Percentiles rank a stretch among this genome's conserved stretches.
Conservation (phyloP, 257 asterid species). For the Lycium barbarum region DNA sequence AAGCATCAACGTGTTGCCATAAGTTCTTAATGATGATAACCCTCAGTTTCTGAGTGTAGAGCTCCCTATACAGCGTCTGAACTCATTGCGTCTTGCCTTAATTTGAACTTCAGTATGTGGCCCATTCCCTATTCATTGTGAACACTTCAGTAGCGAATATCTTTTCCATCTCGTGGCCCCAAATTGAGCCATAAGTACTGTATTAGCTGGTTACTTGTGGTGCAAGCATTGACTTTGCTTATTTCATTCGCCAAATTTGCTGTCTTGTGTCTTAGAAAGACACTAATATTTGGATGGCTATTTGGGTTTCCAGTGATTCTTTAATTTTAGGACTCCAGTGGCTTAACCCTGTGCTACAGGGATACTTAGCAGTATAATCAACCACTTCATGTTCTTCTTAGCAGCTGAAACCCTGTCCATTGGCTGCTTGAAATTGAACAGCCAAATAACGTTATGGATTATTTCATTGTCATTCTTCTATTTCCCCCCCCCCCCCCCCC, state of each 20-base stretch:
- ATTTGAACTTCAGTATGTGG: slow-evolving; percentile 13
- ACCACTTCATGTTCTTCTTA: not conserved
- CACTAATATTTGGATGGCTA: slow-evolving; percentile 14
- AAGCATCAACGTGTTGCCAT: slow-evolving; percentile 10
- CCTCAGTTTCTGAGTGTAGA: slow-evolving; percentile 25
- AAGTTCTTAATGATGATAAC: not conserved
- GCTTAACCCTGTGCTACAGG: not conserved
- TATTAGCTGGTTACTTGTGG: not conserved
- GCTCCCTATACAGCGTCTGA: slow-evolving; percentile 1
- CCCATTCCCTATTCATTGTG: slow-evolving; percentile 3
- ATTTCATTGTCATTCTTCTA: not conserved
- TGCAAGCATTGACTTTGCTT: slow-evolving; percentile 18
- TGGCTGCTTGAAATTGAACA: not conserved
- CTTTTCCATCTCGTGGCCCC: slow-evolving; percentile 6
- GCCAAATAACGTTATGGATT: not conserved
- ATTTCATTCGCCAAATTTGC: not conserved
- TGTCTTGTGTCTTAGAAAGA: not conserved
- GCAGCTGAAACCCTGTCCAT: not conserved
- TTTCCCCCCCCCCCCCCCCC: too few species aligned
- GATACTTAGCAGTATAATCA: slow-evolving; percentile 4
- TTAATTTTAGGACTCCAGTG: slow-evolving; percentile 10
- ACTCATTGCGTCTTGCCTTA: slow-evolving; percentile 2
- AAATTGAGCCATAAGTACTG: slow-evolving; percentile 1
- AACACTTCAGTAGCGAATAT: not conserved
- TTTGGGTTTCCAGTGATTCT: slow-evolving; percentile 1